Conservation (phyloP, 2,329 filamentous ascomycete genomes). For the Pyrenophora tritici-repentis region DNA sequence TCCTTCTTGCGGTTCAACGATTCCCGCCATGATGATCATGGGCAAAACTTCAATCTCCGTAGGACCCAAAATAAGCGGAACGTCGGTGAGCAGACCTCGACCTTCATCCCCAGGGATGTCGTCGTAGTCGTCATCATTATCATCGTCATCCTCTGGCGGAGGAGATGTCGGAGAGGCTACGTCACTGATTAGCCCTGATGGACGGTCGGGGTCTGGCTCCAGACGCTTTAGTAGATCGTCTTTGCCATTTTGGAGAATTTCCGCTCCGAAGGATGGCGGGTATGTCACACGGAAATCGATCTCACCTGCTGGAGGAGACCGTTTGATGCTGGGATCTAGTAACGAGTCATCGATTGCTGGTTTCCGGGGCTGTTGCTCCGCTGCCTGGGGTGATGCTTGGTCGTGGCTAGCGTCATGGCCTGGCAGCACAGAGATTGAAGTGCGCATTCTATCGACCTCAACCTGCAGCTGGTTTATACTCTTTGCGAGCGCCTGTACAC, state of each 20-base stretch:
- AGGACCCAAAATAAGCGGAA: conserved; percentile 90
- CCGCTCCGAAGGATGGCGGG: conserved; percentile 54
- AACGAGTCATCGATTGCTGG: conserved; percentile 37
- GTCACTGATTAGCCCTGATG: conserved; percentile 45
- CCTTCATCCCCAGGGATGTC: conserved; percentile 71
- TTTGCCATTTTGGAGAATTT: conserved; percentile 57
- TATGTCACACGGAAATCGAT: conserved; percentile 57
- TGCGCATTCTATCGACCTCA: conserved; percentile 47
- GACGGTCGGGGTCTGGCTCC: conserved; percentile 52
- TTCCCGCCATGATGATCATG: conserved; percentile 96
- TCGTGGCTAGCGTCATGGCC: conserved; percentile 23
- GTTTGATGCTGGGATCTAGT: conserved; percentile 44
- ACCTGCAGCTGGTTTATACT: conserved; percentile 49
- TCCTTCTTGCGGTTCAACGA: conserved; percentile 79
- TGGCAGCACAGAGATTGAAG: conserved; percentile 35
- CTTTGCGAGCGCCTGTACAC: conserved; percentile 47
- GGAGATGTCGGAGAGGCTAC: conserved; percentile 49
- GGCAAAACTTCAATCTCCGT: conserved; percentile 95
- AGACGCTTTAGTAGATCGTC: conserved; percentile 57
- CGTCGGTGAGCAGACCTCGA: conserved; percentile 86
- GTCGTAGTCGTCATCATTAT: conserved; percentile 74
- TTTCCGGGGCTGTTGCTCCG: conserved; percentile 26
- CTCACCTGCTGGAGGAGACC: conserved; percentile 48
- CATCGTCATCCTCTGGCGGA: conserved; percentile 64
- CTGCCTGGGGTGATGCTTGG: conserved; percentile 14